Percentiles rank a stretch among this genome's conserved stretches.
phyloP scores from a whole-genome alignment of 352 stramenopile genomes.

The Globisporangium okanoganense region DNA sequence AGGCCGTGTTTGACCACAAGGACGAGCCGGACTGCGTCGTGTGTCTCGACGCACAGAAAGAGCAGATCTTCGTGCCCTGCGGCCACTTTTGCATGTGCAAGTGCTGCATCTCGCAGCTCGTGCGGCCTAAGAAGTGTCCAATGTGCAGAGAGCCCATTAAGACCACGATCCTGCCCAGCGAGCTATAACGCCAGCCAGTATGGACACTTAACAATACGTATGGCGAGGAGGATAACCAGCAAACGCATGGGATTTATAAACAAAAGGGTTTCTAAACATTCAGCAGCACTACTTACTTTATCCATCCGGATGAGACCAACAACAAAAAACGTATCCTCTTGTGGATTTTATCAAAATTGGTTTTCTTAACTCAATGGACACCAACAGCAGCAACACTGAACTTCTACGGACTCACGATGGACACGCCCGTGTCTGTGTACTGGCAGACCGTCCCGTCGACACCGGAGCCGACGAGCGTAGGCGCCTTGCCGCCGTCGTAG shows the following conservation, averaged over 20 bases:
- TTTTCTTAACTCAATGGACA: too few species aligned
- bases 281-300: too few species aligned
- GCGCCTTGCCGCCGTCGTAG: constrained; percentile 26
- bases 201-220: too few species aligned
- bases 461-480: constrained; percentile 26
- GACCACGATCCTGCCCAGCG: constrained; percentile 11
- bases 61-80: constrained; percentile 18
- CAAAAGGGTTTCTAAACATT: too few species aligned
- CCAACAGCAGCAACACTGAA: too few species aligned
- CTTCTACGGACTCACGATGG: constrained; percentile 18
- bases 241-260: too few species aligned
- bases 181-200: constrained; percentile 7
- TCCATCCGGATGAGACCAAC: too few species aligned
- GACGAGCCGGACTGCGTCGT: constrained; percentile 20
- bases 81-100: constrained; percentile 20
- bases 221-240: too few species aligned
- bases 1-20: constrained; percentile 13
- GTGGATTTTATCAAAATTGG: too few species aligned
- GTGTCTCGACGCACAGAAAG: constrained; percentile 15
- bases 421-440: constrained; percentile 25
- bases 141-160: constrained; percentile 15
- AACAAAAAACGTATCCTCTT: too few species aligned
- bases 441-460: constrained; percentile 22
- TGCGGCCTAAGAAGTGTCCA: constrained; percentile 16
- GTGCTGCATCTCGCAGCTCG: constrained; percentile 14